Conservation (phyloP, 306 rosid genomes). For the Citrullus mucosospermus region DNA sequence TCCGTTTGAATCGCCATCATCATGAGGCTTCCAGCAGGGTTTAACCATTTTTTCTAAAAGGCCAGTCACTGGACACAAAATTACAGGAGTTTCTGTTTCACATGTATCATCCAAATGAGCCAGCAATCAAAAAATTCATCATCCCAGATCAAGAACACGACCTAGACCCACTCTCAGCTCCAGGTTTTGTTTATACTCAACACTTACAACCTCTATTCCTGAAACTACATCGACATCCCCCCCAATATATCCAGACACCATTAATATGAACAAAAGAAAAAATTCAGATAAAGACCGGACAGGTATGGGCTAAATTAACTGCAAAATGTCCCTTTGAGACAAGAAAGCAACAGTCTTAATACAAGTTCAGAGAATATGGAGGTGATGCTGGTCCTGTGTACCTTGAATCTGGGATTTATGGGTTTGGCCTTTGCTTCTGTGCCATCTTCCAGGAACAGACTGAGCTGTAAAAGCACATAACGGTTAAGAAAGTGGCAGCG, state of each 20-base stretch:
- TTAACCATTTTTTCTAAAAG: constrained; percentile 32
- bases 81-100: constrained; percentile 5
- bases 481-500: constrained; percentile 45
- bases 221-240: constrained; percentile 18
- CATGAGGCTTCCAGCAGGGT: constrained; percentile 54
- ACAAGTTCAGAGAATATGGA: constrained; percentile 68
- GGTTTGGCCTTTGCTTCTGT: constrained; percentile 26
- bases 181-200: constrained; percentile 23
- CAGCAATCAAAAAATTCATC: constrained; percentile 7
- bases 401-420: constrained; percentile 54
- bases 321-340: constrained; percentile 49
- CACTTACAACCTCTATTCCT: constrained; percentile 20
- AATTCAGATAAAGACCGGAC: constrained; percentile 32
- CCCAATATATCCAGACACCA: constrained; percentile 38
- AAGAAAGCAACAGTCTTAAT: constrained; percentile 30
- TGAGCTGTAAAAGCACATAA: constrained; percentile 72
- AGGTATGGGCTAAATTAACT: constrained; percentile 66
- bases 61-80: not conserved
- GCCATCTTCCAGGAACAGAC: constrained; percentile 46
- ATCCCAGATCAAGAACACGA: constrained; percentile 18
- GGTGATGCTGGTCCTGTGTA: constrained; percentile 44
- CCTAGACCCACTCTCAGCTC: constrained; percentile 12
- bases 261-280: constrained; percentile 26
- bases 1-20: constrained; percentile 36
- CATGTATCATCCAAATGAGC: constrained; percentile 25